Percentiles rank a stretch among this genome's conserved stretches.
Evolutionary conservation across 1,284 basidiomycete genomes (phyloP).

Genomic region (Rhodotorula sp.): DNA sequence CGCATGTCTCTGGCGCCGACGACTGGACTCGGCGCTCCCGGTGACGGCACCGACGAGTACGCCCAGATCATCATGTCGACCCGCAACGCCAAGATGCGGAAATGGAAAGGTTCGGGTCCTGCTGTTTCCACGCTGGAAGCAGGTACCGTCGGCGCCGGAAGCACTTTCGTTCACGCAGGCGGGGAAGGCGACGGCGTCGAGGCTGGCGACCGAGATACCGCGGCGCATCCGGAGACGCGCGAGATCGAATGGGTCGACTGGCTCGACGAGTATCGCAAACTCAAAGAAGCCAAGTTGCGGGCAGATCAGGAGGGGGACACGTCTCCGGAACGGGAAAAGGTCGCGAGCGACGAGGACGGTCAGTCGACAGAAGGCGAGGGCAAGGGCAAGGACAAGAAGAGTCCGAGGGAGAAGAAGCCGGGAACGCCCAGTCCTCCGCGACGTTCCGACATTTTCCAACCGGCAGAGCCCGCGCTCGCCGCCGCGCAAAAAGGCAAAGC

Average conservation of each 20-base stretch:
- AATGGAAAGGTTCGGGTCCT: constrained; percentile 51
- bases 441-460: constrained; percentile 4
- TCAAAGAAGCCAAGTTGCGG: constrained; percentile 58
- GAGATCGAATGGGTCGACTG: constrained; percentile 62
- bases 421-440: constrained; percentile 12
- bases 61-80: constrained; percentile 58
- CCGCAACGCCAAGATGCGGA: constrained; percentile 57
- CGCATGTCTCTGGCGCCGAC: constrained; percentile 33
- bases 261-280: constrained; percentile 59
- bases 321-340: constrained; percentile 9
- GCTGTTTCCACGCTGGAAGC: constrained; percentile 6
- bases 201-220: background rate
- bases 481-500: constrained; percentile 33
- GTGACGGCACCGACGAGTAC: constrained; percentile 52
- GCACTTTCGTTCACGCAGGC: constrained; percentile 6
- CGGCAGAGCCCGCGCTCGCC: constrained; percentile 20
- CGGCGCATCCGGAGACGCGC: constrained; percentile 23
- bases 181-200: constrained; percentile 31
- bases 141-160: constrained; percentile 15
- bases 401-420: background rate
- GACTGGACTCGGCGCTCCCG: background rate
- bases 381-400: background rate
- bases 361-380: background rate
- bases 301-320: constrained; percentile 46
- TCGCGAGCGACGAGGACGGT: background rate